Evolutionary conservation across 805 yeast species (phyloP).

Genomic region (Wickerhamiella galacta): DNA sequence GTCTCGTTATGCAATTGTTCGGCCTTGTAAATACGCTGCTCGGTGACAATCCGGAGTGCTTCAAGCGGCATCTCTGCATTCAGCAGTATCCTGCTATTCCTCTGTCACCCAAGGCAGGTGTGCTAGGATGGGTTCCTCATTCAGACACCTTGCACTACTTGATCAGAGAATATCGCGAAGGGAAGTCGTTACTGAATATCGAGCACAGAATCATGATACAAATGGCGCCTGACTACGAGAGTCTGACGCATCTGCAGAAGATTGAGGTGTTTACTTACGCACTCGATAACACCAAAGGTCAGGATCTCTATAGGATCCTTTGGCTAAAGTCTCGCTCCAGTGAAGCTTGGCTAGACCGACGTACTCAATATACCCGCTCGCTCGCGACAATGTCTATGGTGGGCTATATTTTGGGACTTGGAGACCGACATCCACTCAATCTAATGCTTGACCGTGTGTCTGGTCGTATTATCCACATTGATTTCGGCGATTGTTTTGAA

Average conservation of each 20-base stretch:
- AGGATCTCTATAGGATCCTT: conserved; percentile 83
- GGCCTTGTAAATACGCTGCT: conserved; percentile 86
- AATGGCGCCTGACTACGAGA: conserved; percentile 95
- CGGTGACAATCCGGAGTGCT: conserved; percentile 84
- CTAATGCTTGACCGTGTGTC: conserved; percentile 87
- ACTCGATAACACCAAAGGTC: conserved; percentile 86
- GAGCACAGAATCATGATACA: conserved; percentile 93
- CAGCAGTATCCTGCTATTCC: conserved; percentile 91
- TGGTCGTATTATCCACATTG: conserved; percentile 93
- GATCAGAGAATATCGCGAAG: conserved; percentile 81
- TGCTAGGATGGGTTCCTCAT: conserved; percentile 93
- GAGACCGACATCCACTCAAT: conserved; percentile 96
- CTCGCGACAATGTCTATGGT: conserved; percentile 98
- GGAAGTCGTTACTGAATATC: conserved; percentile 75
- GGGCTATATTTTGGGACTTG: conserved; percentile 90
- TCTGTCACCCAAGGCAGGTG: conserved; percentile 89
- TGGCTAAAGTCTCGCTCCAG: conserved; percentile 95
- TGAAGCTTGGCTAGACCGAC: conserved; percentile 93
- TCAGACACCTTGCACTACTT: conserved; percentile 92
- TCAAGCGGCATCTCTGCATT: conserved; percentile 85
- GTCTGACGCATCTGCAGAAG: conserved; percentile 71
- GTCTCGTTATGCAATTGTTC: conserved; percentile 91
- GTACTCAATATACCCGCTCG: conserved; percentile 91
- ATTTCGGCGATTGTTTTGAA: conserved; percentile 98
- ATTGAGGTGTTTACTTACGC: conserved; percentile 96